A percentile compares a stretch with the other conserved stretches of the same genome.
These are phyloP conservation scores for Apocynum venetum DNA, from an alignment of 257 asterid genomes.

Conservation along the genomic window DNA sequence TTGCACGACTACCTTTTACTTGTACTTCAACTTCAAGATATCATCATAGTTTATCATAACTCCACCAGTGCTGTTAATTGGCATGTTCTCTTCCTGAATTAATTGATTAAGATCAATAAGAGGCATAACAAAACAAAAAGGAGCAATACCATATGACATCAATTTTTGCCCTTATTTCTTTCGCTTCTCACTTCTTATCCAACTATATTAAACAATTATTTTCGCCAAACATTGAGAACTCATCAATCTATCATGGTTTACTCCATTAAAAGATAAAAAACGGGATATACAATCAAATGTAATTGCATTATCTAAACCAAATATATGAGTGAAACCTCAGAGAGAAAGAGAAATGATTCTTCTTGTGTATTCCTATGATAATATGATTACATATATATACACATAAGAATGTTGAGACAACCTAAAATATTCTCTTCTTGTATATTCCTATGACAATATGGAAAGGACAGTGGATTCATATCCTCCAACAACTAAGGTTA, in stretches of 20 bases:
- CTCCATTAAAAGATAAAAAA: neutral
- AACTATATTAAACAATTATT: too few species aligned
- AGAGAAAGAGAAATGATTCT: too few species aligned
- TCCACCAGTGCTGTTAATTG: neutral
- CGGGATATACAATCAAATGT: neutral
- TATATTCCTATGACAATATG: too few species aligned
- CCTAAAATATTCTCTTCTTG: too few species aligned
- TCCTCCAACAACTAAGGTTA: slow-evolving; percentile 36
- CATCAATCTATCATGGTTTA: neutral
- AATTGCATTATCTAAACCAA: neutral
- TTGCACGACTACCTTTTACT: neutral
- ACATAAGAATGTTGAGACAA: too few species aligned
- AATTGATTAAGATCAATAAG: neutral
- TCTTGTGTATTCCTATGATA: too few species aligned
- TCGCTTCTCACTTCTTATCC: neutral
- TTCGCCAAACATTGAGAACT: neutral
- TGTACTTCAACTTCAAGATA: neutral
- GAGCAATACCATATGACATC: neutral
- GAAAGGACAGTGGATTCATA: slow-evolving; percentile 38
- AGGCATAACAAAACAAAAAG: neutral
- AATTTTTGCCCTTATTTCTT: neutral
- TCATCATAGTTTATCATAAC: neutral
- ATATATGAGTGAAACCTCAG: too few species aligned
- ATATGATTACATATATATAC: too few species aligned
- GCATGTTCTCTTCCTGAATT: neutral